A percentile compares a stretch with the other conserved stretches of the same genome.
phyloP scores from a whole-genome alignment of 345 rosid genomes.

The Melaleuca alternifolia region DNA sequence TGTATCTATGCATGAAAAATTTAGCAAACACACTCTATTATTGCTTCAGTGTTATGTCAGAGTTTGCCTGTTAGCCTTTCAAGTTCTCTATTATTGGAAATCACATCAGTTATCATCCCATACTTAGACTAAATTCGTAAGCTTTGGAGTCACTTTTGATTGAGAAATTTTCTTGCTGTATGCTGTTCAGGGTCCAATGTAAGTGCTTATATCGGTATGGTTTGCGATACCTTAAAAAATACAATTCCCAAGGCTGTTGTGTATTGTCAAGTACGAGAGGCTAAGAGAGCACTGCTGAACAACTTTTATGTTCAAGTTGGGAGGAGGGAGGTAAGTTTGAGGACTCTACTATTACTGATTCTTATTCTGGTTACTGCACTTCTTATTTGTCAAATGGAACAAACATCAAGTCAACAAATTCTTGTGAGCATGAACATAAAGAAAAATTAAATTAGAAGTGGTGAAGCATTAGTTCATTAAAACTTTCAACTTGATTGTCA shows the following conservation, averaged over 20 bases:
- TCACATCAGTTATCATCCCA: background rate
- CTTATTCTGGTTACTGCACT: background rate
- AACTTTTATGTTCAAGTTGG: conserved; percentile 83
- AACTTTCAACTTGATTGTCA: background rate
- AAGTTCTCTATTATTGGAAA: background rate
- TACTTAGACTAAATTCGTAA: background rate
- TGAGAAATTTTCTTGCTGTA: background rate
- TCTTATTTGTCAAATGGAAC: background rate
- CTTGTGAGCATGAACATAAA: background rate
- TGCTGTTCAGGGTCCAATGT: conserved; percentile 72
- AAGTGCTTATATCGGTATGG: conserved; percentile 83
- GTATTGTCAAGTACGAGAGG: conserved; percentile 89
- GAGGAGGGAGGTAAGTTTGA: conserved; percentile 70
- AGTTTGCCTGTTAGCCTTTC: background rate
- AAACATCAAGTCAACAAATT: background rate
- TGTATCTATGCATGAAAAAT: background rate
- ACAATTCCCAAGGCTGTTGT: conserved; percentile 97
- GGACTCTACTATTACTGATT: background rate
- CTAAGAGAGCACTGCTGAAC: conserved; percentile 86
- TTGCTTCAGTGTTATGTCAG: background rate
- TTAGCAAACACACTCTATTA: background rate
- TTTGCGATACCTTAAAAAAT: conserved; percentile 77
- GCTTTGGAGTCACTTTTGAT: background rate
- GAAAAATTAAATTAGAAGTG: background rate
- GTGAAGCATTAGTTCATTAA: background rate